Conservation (phyloP, 305 asterid genomes). For the Plantago coronopus region DNA sequence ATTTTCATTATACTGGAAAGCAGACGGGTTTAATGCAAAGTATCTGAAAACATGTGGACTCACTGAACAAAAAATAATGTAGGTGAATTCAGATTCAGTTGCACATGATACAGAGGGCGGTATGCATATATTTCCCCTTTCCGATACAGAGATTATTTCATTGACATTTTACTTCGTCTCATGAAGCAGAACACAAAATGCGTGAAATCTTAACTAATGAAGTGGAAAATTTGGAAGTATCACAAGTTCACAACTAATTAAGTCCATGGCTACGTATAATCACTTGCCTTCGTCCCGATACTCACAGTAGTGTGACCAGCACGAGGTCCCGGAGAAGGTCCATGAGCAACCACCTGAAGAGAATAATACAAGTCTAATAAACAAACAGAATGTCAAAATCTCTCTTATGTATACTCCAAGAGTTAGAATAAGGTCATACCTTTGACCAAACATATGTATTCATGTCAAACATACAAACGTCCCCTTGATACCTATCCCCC, state of each 20-base stretch:
- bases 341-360: constrained; percentile 48
- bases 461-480: constrained; percentile 66
- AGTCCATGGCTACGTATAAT: background rate
- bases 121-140: too few relatives aligned
- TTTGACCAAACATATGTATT: constrained; percentile 65
- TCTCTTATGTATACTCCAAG: background rate
- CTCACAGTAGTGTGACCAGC: constrained; percentile 89
- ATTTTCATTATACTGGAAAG: background rate
- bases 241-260: background rate
- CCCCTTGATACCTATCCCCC: constrained; percentile 83
- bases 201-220: too few relatives aligned
- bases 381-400: too few relatives aligned
- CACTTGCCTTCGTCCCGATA: constrained; percentile 76
- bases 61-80: too few relatives aligned
- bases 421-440: constrained; percentile 34
- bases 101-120: too few relatives aligned
- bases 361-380: too few relatives aligned
- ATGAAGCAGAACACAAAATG: too few relatives aligned
- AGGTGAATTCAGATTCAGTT: too few relatives aligned
- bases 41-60: background rate
- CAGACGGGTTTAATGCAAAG: background rate
- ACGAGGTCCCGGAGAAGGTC: constrained; percentile 65
- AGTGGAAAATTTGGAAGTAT: too few relatives aligned
- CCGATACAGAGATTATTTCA: too few relatives aligned
- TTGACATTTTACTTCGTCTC: too few relatives aligned